Conservation (phyloP, 208 protist species). For the Wallacemonas sp. region DNA sequence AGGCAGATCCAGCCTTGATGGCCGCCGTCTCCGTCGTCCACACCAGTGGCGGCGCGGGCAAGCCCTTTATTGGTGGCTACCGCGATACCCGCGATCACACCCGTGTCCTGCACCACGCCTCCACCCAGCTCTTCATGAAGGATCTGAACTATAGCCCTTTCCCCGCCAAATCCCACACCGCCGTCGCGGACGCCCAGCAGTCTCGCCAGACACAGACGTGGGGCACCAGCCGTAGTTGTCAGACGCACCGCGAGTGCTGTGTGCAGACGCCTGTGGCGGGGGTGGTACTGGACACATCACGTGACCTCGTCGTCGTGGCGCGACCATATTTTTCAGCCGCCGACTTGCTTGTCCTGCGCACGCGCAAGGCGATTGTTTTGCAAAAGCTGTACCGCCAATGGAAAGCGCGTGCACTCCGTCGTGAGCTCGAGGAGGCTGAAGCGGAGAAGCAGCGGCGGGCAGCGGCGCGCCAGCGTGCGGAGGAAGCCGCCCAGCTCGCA, state of each 20-base stretch:
- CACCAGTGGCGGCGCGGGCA: slow-evolving; percentile 18
- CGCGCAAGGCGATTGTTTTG: slow-evolving; percentile 83
- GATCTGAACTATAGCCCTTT: slow-evolving; percentile 69
- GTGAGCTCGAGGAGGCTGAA: slow-evolving; percentile 57
- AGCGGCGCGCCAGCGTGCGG: slow-evolving; percentile 46
- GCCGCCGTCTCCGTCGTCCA: slow-evolving; percentile 22
- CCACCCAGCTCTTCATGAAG: slow-evolving; percentile 86
- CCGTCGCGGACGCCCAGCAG: slow-evolving; percentile 17
- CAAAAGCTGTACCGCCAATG: slow-evolving; percentile 93
- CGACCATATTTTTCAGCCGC: slow-evolving; percentile 88
- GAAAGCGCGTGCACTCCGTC: slow-evolving; percentile 84
- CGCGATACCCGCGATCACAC: slow-evolving; percentile 66
- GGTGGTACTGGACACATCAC: slow-evolving; percentile 54
- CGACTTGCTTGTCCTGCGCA: slow-evolving; percentile 57
- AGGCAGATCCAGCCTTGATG: slow-evolving; percentile 7
- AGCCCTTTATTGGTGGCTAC: slow-evolving; percentile 94
- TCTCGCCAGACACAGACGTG: slow-evolving; percentile 93
- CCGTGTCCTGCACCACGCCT: slow-evolving; percentile 87
- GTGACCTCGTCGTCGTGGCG: slow-evolving; percentile 75
- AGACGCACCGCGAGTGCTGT: slow-evolving; percentile 90
- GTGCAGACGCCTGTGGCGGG: slow-evolving; percentile 89
- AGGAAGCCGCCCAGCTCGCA: slow-evolving; percentile 70
- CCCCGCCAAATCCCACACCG: slow-evolving; percentile 16
- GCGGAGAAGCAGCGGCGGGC: slow-evolving; percentile 59
- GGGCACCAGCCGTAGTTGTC: slow-evolving; percentile 82